Percentiles rank a stretch among this genome's conserved stretches.
phyloP scores from a whole-genome alignment of 208 protist genomes.

The Vickermania spadyakhi region DNA sequence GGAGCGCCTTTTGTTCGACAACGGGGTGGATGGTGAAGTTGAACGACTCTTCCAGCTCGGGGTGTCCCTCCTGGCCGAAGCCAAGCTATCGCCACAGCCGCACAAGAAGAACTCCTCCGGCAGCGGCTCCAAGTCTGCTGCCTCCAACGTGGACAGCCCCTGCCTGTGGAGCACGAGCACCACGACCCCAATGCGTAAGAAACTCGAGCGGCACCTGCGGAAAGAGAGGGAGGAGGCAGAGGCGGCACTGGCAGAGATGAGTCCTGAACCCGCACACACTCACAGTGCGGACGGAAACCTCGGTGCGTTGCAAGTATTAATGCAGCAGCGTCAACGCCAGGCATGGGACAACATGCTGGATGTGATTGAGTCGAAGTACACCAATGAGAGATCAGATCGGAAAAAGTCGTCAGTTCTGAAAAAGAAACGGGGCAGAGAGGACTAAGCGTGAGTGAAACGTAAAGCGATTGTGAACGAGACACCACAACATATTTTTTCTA shows the following conservation, averaged over 20 bases:
- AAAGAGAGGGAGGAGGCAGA: conserved; percentile 60
- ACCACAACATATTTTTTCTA: too few species aligned
- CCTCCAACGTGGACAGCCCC: too few species aligned
- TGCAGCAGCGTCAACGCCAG: conserved; percentile 43
- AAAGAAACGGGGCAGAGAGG: too few species aligned
- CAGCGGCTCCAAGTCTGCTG: conserved; percentile 4
- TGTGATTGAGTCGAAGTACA: conserved; percentile 61
- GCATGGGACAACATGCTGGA: conserved; percentile 53
- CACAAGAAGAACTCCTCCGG: too few species aligned
- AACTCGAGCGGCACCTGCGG: conserved; percentile 30
- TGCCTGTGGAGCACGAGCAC: conserved; percentile 32
- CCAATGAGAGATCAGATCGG: too few species aligned
- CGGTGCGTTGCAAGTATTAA: conserved; percentile 49
- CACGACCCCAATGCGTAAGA: conserved; percentile 16
- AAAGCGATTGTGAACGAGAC: too few species aligned
- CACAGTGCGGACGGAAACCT: conserved; percentile 11
- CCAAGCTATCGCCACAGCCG: conserved; percentile 16
- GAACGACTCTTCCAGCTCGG: conserved; percentile 36
- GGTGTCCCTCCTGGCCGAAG: conserved; percentile 17
- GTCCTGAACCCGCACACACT: conserved; percentile 3
- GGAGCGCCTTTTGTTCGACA: conserved; percentile 73
- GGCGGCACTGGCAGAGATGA: conserved; percentile 44
- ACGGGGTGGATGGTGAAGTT: conserved; percentile 43
- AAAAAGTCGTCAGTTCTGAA: too few species aligned
- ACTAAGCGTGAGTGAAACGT: too few species aligned